These are phyloP conservation scores for Euphorbia peplus DNA, from an alignment of 345 rosid genomes.

Conservation along the genomic window DNA sequence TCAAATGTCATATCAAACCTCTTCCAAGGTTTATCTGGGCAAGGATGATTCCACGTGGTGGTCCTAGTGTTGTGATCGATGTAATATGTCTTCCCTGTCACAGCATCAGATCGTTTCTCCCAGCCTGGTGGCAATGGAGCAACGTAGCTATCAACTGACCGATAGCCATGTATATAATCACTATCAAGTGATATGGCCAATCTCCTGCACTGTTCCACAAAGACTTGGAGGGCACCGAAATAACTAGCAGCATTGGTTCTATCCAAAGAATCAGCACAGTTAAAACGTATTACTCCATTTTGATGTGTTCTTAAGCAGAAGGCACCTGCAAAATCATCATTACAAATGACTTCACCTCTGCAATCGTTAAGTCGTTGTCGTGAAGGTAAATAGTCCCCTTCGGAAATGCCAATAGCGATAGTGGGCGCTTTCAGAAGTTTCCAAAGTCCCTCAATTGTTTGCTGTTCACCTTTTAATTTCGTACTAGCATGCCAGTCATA, in stretches of 20 bases:
- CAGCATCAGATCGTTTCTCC: slow-evolving; percentile 93
- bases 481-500: slow-evolving; percentile 95
- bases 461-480: slow-evolving; percentile 79
- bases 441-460: slow-evolving; percentile 94
- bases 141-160: slow-evolving; percentile 47
- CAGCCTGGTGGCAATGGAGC: slow-evolving; percentile 98
- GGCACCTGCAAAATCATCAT: slow-evolving; percentile 75
- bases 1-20: slow-evolving; percentile 92
- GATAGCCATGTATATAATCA: slow-evolving; percentile 59
- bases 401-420: slow-evolving; percentile 65
- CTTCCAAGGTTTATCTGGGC: slow-evolving; percentile 99
- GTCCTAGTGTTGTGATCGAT: slow-evolving; percentile 93
- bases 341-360: slow-evolving; percentile 80
- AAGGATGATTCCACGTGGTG: slow-evolving; percentile 95
- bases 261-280: slow-evolving; percentile 97
- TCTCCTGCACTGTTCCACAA: slow-evolving; percentile 90
- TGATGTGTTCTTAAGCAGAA: slow-evolving; percentile 95
- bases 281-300: slow-evolving; percentile 92
- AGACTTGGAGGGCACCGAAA: slow-evolving; percentile 90
- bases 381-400: slow-evolving; percentile 86
- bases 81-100: slow-evolving; percentile 80
- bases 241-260: slow-evolving; percentile 98
- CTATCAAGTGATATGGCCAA: slow-evolving; percentile 88
- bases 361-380: slow-evolving; percentile 79
- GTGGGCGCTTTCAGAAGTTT: slow-evolving; percentile 70